Base-by-base conservation (phyloP, 2,329 filamentous ascomycete species). In the Mollisia scopiformis region DNA sequence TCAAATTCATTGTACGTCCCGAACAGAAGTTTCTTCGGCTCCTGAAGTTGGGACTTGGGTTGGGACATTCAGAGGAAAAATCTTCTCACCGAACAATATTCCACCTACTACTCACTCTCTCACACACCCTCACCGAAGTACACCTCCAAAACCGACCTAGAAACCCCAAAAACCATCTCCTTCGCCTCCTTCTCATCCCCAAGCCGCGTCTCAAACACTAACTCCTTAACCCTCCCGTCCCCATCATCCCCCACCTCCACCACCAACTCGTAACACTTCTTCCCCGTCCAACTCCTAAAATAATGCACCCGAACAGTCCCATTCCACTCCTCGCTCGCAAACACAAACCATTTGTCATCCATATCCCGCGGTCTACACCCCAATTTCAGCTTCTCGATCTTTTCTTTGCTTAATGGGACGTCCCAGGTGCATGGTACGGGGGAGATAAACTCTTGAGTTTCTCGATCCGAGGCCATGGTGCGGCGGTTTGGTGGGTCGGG, bases 281-380 rank as follows among this genome's bases (percentile, higher is more conserved):
- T 56, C 21, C 58, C 52, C 10, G 58, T 61, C 62, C 62, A 61
- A 35, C 52, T 57, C 2, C 62, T 50, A 35, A 47, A 50, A 35
- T 46, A 52, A 31, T 43, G 39, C 13, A 64, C 46, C 35, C 7
- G 16, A 8, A 59, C 8, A 2, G 10, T 11, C 27, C 28, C 50
- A 7, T 35, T 19, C 30, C 25, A 21, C 27, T 14, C 14, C 23
- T 51, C 57, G 6, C 28, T n/a, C 10, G n/a, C 28, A 49, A 51
- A 60, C 5, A 63, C 31, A 35, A 61, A 58, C 62, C 62, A 63
- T n/a, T 61, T 63, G n/a, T 63, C 62, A 11, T 61, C 62, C 62
- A 63, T 63, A 16, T 49, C n/a, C 7, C 16, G n/a, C 11, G 62
- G 55, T 14, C 21, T 23, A 41, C 60, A 63, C 5, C 58, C 58